Conservation (phyloP, 768 basidiomycete species). For the Scleroderma bovista region DNA sequence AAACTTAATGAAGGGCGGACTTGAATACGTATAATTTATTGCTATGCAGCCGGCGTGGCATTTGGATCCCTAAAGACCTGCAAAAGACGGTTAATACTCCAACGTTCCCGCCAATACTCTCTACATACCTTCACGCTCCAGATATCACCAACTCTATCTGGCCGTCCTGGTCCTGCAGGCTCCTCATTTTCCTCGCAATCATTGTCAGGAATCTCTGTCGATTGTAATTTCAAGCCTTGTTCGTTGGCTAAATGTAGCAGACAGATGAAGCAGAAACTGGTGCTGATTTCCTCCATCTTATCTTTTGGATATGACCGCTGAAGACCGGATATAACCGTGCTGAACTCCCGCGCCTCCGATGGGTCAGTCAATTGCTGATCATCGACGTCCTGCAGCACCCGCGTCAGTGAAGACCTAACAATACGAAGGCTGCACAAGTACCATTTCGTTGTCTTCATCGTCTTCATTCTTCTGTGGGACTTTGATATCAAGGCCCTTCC, state of each 20-base stretch:
- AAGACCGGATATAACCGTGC: slow-evolving; percentile 76
- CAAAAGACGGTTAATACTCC: neutral
- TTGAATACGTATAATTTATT: slow-evolving; percentile 17
- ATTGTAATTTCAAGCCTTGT: slow-evolving; percentile 81
- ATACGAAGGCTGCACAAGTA: slow-evolving; percentile 22
- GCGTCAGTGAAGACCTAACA: neutral
- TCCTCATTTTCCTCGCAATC: slow-evolving; percentile 32
- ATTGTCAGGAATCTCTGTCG: slow-evolving; percentile 32
- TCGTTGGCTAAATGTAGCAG: slow-evolving; percentile 95
- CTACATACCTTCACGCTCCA: too few relatives aligned
- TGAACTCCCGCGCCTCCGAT: slow-evolving; percentile 62
- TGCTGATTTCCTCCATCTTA: slow-evolving; percentile 97
- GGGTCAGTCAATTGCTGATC: slow-evolving; percentile 52
- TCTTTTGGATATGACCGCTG: slow-evolving; percentile 81
- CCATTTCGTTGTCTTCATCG: slow-evolving; percentile 50
- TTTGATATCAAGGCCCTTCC: slow-evolving; percentile 85
- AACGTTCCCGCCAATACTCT: too few relatives aligned
- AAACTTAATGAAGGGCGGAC: slow-evolving; percentile 7
- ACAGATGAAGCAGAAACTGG: slow-evolving; percentile 99
- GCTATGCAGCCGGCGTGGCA: slow-evolving; percentile 23
- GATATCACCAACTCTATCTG: slow-evolving; percentile 55
- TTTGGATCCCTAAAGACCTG: slow-evolving; percentile 45
- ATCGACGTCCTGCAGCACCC: slow-evolving; percentile 47
- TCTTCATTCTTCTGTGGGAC: slow-evolving; percentile 32
- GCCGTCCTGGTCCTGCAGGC: slow-evolving; percentile 29